Conservation (phyloP, 352 stramenopile genomes). For the Phytopythium montanum region DNA sequence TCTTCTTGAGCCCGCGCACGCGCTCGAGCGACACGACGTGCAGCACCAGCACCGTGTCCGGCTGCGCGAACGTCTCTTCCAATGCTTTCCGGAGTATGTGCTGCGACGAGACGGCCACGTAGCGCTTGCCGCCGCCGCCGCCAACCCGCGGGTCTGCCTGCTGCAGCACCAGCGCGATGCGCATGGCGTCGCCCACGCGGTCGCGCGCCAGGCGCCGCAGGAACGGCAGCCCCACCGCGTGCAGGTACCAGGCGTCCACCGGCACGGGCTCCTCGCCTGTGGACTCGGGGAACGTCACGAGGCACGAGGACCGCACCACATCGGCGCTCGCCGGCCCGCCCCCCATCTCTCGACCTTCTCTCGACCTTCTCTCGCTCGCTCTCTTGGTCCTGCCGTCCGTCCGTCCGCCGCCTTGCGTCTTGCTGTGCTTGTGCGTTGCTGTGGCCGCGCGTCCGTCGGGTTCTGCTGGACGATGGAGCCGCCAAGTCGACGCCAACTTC, state of each 20-base stretch:
- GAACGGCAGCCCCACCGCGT: constrained; percentile 67
- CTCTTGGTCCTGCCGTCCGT: no score
- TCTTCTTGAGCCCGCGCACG: constrained; percentile 42
- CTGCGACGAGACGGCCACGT: constrained; percentile 59
- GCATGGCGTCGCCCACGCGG: constrained; percentile 54
- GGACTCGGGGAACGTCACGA: constrained; percentile 79
- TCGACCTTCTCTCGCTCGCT: neutral
- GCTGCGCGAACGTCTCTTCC: constrained; percentile 61
- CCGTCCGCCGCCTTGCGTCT: no score
- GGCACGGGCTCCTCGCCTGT: constrained; percentile 64
- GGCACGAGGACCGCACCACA: constrained; percentile 77
- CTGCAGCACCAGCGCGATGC: constrained; percentile 65
- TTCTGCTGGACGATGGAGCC: neutral
- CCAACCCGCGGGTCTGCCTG: constrained; percentile 15
- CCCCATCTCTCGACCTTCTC: constrained; percentile 63
- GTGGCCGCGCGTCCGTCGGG: neutral
- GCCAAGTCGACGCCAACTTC: constrained; percentile 1
- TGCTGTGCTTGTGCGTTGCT: neutral
- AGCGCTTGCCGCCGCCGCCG: constrained; percentile 42
- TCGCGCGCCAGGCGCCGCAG: constrained; percentile 65
- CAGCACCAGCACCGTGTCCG: constrained; percentile 59
- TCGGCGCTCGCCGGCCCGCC: constrained; percentile 61
- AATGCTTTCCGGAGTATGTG: constrained; percentile 48
- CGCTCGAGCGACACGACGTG: constrained; percentile 70
- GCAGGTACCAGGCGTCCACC: constrained; percentile 82